Conservation (phyloP, 2,329 filamentous ascomycete species). For the Corynespora cassiicola region DNA sequence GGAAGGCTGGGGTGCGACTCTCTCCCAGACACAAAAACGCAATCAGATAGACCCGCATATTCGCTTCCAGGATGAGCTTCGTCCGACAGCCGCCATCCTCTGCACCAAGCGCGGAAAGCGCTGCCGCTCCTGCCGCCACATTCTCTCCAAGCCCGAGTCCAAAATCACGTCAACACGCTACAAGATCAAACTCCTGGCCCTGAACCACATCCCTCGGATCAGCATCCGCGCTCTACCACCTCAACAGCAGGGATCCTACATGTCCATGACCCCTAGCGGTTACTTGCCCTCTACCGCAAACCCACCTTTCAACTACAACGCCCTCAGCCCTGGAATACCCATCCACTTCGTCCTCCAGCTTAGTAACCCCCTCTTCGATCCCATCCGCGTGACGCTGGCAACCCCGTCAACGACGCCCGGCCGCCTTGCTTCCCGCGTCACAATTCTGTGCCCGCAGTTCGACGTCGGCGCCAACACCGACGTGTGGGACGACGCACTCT, state of each 20-base stretch:
- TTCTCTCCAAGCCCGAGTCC: conserved; percentile 90
- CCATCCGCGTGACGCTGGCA: conserved; percentile 84
- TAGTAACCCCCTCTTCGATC: conserved; percentile 92
- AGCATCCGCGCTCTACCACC: conserved; percentile 70
- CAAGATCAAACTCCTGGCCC: conserved; percentile 87
- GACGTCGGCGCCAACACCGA: conserved; percentile 94
- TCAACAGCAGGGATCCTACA: too few species aligned
- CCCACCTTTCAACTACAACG: conserved; percentile 51
- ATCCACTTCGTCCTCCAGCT: conserved; percentile 88
- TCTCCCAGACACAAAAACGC: conserved; percentile 59
- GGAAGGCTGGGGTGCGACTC: conserved; percentile 72
- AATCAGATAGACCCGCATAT: conserved; percentile 58
- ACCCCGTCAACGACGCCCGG: conserved; percentile 64
- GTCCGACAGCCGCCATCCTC: conserved; percentile 81
- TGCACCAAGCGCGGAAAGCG: conserved; percentile 94
- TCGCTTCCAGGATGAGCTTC: conserved; percentile 75
- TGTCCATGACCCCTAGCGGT: conserved; percentile 46
- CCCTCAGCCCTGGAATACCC: conserved; percentile 57
- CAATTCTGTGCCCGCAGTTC: conserved; percentile 92
- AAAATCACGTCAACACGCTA: conserved; percentile 90
- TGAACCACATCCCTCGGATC: conserved; percentile 84
- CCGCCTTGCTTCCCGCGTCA: conserved; percentile 68
- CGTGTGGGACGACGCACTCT: conserved; percentile 87
- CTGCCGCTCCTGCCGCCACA: conserved; percentile 90
- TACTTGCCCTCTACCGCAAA: conserved; percentile 28